A percentile compares a stretch with the other conserved stretches of the same genome.
Evolutionary conservation across 148 eudicot species (phyloP).

Genomic region (Camellia sinensis): DNA sequence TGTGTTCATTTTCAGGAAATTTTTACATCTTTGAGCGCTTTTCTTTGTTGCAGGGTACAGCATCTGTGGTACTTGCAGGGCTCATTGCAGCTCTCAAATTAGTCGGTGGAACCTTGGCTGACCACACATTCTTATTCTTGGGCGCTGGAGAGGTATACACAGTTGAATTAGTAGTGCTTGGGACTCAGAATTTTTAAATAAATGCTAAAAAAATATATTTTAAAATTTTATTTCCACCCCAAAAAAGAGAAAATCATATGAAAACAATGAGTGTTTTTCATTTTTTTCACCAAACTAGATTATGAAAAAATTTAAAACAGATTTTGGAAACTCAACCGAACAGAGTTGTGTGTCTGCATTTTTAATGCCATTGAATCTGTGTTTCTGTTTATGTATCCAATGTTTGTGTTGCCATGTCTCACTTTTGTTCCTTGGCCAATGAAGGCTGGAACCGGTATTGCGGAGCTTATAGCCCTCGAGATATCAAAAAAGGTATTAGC

Average conservation of each 20-base stretch:
- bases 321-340: too few species aligned
- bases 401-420: conserved; percentile 6
- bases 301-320: too few species aligned
- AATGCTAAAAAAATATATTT: too few species aligned
- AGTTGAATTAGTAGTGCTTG: background rate
- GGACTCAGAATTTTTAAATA: too few species aligned
- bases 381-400: background rate
- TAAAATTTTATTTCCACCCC: too few species aligned
- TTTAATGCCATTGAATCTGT: background rate
- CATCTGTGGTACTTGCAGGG: conserved; percentile 89
- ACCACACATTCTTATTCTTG: conserved; percentile 79
- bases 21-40: background rate
- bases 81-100: conserved; percentile 63
- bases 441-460: conserved; percentile 97
- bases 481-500: conserved; percentile 65
- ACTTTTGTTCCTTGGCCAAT: conserved; percentile 21
- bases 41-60: conserved; percentile 65
- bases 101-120: conserved; percentile 74
- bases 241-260: too few species aligned
- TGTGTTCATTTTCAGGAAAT: background rate
- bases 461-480: conserved; percentile 89
- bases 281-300: too few species aligned
- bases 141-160: conserved; percentile 89
- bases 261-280: too few species aligned
- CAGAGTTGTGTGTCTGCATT: background rate